Evolutionary conservation across 176 grass and related monocot genomes (phyloP).

Genomic region (Rhipidocladum racemiflorum): DNA sequence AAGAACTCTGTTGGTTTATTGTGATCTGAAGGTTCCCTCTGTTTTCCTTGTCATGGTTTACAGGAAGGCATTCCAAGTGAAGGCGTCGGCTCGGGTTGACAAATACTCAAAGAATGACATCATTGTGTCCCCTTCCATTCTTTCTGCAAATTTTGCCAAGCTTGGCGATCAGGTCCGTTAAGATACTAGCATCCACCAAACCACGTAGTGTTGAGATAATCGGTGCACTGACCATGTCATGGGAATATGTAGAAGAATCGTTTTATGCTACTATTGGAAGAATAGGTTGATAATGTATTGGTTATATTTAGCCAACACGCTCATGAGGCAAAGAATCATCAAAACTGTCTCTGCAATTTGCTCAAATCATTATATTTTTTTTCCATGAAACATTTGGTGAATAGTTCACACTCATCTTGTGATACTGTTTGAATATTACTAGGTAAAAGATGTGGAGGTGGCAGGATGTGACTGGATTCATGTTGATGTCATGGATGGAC

Average conservation of each 20-base stretch:
- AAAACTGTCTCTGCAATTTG: not conserved
- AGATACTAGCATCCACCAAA: not conserved
- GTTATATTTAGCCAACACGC: not conserved
- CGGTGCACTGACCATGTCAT: not conserved
- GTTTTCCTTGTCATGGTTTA: slow-evolving; percentile 1
- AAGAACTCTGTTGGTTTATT: not conserved
- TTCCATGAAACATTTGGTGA: not conserved
- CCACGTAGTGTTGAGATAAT: not conserved
- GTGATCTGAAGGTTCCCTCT: not conserved
- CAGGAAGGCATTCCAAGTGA: slow-evolving; percentile 61
- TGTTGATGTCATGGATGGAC: slow-evolving; percentile 98
- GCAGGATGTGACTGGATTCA: slow-evolving; percentile 99
- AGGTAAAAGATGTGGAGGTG: slow-evolving; percentile 98
- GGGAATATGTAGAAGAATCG: not conserved
- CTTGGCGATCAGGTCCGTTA: slow-evolving; percentile 80
- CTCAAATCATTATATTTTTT: not conserved
- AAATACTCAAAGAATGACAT: slow-evolving; percentile 92
- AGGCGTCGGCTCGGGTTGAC: slow-evolving; percentile 75
- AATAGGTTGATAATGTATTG: slow-evolving; percentile 1
- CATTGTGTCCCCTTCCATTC: slow-evolving; percentile 95
- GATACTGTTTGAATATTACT: not conserved
- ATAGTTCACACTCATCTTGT: not conserved
- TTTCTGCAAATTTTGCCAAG: slow-evolving; percentile 92
- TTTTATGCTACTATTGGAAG: not conserved
- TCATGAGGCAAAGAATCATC: not conserved